Conservation (phyloP, 331 rosid genomes). For the Phaseolus coccineus region DNA sequence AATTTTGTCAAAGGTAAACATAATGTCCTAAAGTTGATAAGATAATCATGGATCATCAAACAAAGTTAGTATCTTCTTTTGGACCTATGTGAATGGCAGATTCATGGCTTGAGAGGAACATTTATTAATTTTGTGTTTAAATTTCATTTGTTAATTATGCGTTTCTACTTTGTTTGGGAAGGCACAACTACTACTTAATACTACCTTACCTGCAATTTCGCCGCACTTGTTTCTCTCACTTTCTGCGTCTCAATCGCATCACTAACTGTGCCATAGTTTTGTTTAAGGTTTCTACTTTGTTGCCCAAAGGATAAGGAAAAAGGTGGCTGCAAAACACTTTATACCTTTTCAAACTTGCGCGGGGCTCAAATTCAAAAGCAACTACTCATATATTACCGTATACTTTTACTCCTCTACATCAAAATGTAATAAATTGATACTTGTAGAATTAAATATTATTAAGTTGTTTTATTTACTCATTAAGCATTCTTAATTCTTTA, state of each 20-base stretch:
- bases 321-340: background rate
- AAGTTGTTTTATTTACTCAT: no score
- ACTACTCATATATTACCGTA: background rate
- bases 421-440: no score
- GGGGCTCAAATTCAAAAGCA: constrained; percentile 35
- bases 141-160: background rate
- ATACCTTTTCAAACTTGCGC: constrained; percentile 25
- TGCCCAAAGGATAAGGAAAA: background rate
- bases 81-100: constrained; percentile 4
- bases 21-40: constrained; percentile 15
- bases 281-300: background rate
- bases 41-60: background rate
- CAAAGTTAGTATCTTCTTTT: constrained; percentile 4
- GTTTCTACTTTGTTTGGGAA: background rate
- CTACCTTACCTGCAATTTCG: constrained; percentile 18
- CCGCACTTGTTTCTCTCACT: constrained; percentile 24
- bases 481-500: no score
- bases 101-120: background rate
- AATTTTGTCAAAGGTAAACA: background rate
- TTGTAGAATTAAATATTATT: no score
- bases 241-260: background rate
- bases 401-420: no score
- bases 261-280: background rate
- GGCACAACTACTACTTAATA: background rate
- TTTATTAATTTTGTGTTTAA: background rate